phyloP scores from a whole-genome alignment of 2,329 filamentous ascomycete species.

The Talaromyces sp. region DNA sequence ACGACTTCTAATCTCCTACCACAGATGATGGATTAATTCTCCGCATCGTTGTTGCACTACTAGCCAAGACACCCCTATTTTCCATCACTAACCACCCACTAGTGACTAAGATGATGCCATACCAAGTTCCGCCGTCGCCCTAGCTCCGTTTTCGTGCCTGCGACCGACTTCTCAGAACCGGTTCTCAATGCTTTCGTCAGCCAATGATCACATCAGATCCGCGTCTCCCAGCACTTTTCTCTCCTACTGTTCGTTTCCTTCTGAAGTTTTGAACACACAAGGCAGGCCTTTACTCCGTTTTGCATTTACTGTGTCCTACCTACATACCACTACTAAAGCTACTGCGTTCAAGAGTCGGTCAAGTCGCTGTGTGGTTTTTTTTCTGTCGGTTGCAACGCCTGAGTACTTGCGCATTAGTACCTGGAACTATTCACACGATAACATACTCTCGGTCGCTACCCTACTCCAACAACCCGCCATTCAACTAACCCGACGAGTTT shows the following conservation, averaged over 20 bases:
- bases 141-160: slow-evolving; percentile 4
- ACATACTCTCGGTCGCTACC: neutral
- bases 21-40: neutral
- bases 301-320: neutral
- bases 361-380: neutral
- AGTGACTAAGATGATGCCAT: neutral
- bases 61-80: neutral
- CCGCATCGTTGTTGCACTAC: neutral
- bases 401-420: neutral
- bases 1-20: neutral
- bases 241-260: neutral
- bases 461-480: neutral
- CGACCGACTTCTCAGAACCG: slow-evolving; percentile 11
- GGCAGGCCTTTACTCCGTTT: neutral
- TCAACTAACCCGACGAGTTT: neutral
- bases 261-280: neutral
- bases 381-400: neutral
- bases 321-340: neutral
- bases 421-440: neutral
- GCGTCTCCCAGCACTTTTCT: neutral
- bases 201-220: slow-evolving; percentile 7
- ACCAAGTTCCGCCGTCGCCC: neutral
- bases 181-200: slow-evolving; percentile 8
- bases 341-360: neutral
- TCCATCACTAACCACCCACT: neutral